phyloP scores from a whole-genome alignment of 1,284 basidiomycete genomes.

The Cryptococcus sp. region DNA sequence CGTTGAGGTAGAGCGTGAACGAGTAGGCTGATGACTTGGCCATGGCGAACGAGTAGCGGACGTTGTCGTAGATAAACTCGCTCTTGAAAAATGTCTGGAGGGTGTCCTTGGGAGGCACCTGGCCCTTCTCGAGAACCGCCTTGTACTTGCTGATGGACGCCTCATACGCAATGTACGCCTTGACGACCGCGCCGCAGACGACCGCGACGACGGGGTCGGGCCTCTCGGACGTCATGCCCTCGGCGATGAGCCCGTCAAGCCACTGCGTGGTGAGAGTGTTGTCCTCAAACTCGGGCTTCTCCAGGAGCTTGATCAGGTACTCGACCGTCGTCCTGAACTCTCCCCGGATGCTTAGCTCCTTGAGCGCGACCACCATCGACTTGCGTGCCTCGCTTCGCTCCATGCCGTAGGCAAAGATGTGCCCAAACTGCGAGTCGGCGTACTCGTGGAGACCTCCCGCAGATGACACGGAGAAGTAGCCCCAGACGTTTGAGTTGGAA shows the following conservation, averaged over 20 bases:
- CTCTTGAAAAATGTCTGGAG: constrained; percentile 96
- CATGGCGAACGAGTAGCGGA: constrained; percentile 93
- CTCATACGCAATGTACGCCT: constrained; percentile 86
- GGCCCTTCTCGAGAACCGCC: constrained; percentile 94
- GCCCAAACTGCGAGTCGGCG: constrained; percentile 97
- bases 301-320: constrained; percentile 95
- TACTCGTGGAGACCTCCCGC: constrained; percentile 98
- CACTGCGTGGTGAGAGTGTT: constrained; percentile 98
- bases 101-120: constrained; percentile 85
- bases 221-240: constrained; percentile 90
- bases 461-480: constrained; percentile 96
- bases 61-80: constrained; percentile 97
- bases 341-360: constrained; percentile 96
- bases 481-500: constrained; percentile 98
- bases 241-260: constrained; percentile 94
- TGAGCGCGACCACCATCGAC: constrained; percentile 99
- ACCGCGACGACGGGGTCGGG: constrained; percentile 90
- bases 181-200: constrained; percentile 94
- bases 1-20: constrained; percentile 96
- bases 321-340: constrained; percentile 99
- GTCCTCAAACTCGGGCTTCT: constrained; percentile 93
- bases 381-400: constrained; percentile 93
- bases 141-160: constrained; percentile 92
- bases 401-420: constrained; percentile 98
- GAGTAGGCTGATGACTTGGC: constrained; percentile 81